Evolutionary conservation across 2,329 filamentous ascomycete species (phyloP), one percentile per base, ranked within the genome.

Genomic region (Periconia sp.): DNA sequence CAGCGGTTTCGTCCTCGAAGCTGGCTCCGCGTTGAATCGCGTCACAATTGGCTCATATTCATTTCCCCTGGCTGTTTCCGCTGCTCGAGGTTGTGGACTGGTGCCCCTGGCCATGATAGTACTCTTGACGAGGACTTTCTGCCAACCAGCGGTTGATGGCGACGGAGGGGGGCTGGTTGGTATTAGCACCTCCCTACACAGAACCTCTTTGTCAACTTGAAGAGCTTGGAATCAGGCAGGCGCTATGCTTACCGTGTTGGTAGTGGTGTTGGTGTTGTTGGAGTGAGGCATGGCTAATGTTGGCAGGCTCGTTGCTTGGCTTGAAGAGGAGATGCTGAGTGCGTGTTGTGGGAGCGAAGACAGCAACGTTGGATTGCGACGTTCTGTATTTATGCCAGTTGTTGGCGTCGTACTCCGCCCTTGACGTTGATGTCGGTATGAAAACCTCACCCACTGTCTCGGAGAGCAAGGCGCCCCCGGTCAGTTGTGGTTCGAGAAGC

Each of bases 91-190:
- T 18, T 20, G 13, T 13, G 41, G 20, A 7, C 33, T 17, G 30
- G 3, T n/a, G 23, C 17, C 18, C 27, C 45, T 47, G 45, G 44
- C 52, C 31, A 35, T 41, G 45, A 20, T 37, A 47, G 19, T 47
- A 15, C 18, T 47, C 45, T 6, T 47, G 27, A 6, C 14, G 33
- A 20, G 33, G 8, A 3, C 30, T 33, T 20, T 55, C 49, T 14
- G 14, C 7, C 8, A 55, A 33, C 53, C 53, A 55, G 9, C 53
- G 44, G 2, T 23, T 15, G 18, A 55, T 8, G 17, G 53, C 53
- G 31, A 41, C 15, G n/a, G 53, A 42, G 8, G 42, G 15, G n/a
- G 27, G 3, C 30, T 45, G 20, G 43, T 14, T 45, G 43, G 13
- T 45, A 18, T 23, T 33, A 11, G 43, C 8, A 14, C 9, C 30